Percentiles rank a stretch among this genome's conserved stretches.
Evolutionary conservation across 164 flowering plant species (phyloP).

Genomic region (Taxillus chinensis): DNA sequence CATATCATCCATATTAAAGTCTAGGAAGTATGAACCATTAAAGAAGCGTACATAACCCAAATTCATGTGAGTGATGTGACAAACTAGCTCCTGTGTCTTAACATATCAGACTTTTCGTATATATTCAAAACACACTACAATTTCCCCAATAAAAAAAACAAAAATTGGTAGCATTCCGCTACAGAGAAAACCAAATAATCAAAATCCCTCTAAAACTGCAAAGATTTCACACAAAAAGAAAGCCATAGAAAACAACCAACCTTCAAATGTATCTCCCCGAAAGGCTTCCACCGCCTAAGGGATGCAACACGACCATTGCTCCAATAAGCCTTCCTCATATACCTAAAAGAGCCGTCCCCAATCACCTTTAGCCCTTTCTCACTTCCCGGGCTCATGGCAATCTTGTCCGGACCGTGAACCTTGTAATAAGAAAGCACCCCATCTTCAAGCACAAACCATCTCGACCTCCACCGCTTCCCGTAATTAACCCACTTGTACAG

Average conservation of each 20-base stretch:
- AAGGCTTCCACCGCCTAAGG: conserved; percentile 59
- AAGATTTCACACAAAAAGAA: too few species aligned
- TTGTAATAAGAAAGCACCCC: conserved; percentile 93
- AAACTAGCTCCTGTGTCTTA: too few species aligned
- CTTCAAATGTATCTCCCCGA: conserved; percentile 95
- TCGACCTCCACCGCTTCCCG: conserved; percentile 79
- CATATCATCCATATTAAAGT: conserved; percentile 10
- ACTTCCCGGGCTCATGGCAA: conserved; percentile 34
- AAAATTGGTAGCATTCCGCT: neutral
- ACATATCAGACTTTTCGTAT: too few species aligned
- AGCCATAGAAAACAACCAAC: conserved; percentile 20
- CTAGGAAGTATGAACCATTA: neutral
- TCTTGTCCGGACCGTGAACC: conserved; percentile 87
- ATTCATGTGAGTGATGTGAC: too few species aligned
- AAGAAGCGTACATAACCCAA: too few species aligned
- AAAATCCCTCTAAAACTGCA: neutral
- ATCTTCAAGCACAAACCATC: conserved; percentile 79
- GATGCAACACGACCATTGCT: conserved; percentile 16
- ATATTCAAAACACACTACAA: too few species aligned
- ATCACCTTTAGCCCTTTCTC: conserved; percentile 60
- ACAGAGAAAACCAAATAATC: neutral
- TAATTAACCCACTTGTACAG: conserved; percentile 94
- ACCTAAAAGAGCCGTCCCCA: conserved; percentile 65
- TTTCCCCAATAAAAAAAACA: too few species aligned
- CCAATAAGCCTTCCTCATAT: conserved; percentile 47